These are phyloP conservation scores for Saccharomycopsis phalli DNA, from an alignment of 1,139 yeast genomes.

Conservation along the genomic window DNA sequence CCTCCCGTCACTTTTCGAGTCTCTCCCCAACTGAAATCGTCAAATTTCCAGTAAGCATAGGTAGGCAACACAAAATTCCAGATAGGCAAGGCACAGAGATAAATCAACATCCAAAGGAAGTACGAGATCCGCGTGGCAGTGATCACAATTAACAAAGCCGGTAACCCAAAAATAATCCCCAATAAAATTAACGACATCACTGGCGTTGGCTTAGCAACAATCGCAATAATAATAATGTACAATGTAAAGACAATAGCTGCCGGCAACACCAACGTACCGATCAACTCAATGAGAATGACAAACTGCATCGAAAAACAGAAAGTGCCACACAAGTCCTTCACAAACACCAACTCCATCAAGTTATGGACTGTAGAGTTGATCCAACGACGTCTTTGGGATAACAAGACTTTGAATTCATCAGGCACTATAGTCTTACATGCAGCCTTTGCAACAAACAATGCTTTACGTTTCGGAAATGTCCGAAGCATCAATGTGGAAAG, in stretches of 20 bases:
- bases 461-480: constrained; percentile 90
- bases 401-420: constrained; percentile 63
- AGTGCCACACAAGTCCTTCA: constrained; percentile 90
- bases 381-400: constrained; percentile 98
- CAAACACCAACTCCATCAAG: constrained; percentile 80
- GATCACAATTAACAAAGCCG: constrained; percentile 78
- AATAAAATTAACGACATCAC: constrained; percentile 68
- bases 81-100: constrained; percentile 75
- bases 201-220: constrained; percentile 78
- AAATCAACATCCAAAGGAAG: constrained; percentile 72
- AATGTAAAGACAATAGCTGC: constrained; percentile 84
- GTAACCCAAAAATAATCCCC: constrained; percentile 80
- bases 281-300: constrained; percentile 74
- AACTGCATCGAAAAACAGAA: constrained; percentile 98
- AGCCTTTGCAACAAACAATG: constrained; percentile 89
- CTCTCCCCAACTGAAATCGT: constrained; percentile 98
- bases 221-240: constrained; percentile 71
- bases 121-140: constrained; percentile 78
- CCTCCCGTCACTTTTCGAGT: constrained; percentile 75
- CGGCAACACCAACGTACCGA: constrained; percentile 88
- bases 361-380: constrained; percentile 96
- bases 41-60: constrained; percentile 94
- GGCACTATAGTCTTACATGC: constrained; percentile 95
- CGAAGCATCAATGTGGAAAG: constrained; percentile 82
- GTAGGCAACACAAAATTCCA: constrained; percentile 92